Evolutionary conservation across 2,329 filamentous ascomycete genomes (phyloP).

Genomic region (Fusarium buxicola): DNA sequence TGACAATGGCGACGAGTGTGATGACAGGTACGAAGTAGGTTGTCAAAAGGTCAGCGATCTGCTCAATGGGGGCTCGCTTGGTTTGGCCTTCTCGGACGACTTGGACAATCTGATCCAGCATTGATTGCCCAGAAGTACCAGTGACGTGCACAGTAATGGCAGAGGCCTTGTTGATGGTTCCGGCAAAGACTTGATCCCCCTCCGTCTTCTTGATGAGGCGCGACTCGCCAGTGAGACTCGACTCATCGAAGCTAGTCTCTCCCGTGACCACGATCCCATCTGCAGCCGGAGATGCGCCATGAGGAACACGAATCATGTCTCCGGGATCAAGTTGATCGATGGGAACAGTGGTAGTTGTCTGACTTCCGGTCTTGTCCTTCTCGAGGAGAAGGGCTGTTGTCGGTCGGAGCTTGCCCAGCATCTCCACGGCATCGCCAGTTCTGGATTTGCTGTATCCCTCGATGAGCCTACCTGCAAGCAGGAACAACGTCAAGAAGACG

Average conservation of each 20-base stretch:
- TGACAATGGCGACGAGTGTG: slow-evolving; percentile 74
- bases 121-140: slow-evolving; percentile 73
- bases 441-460: slow-evolving; percentile 94
- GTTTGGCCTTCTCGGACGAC: slow-evolving; percentile 83
- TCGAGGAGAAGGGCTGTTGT: slow-evolving; percentile 79
- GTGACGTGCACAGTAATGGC: slow-evolving; percentile 73
- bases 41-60: slow-evolving; percentile 78
- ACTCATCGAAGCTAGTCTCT: slow-evolving; percentile 83
- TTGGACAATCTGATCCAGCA: slow-evolving; percentile 84
- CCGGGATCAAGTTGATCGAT: slow-evolving; percentile 81
- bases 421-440: slow-evolving; percentile 86
- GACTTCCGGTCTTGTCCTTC: slow-evolving; percentile 50
- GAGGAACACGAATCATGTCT: slow-evolving; percentile 78
- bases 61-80: slow-evolving; percentile 79
- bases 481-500: slow-evolving; percentile 89
- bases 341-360: slow-evolving; percentile 57
- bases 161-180: slow-evolving; percentile 77
- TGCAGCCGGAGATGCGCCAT: slow-evolving; percentile 85
- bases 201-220: slow-evolving; percentile 70
- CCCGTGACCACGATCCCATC: slow-evolving; percentile 77
- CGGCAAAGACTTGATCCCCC: slow-evolving; percentile 76
- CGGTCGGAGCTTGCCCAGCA: slow-evolving; percentile 81
- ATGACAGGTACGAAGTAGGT: slow-evolving; percentile 82
- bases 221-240: slow-evolving; percentile 86
- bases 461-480: slow-evolving; percentile 78